phyloP scores from a whole-genome alignment of 2,329 filamentous ascomycete genomes.

The Aplosporella prunicola region DNA sequence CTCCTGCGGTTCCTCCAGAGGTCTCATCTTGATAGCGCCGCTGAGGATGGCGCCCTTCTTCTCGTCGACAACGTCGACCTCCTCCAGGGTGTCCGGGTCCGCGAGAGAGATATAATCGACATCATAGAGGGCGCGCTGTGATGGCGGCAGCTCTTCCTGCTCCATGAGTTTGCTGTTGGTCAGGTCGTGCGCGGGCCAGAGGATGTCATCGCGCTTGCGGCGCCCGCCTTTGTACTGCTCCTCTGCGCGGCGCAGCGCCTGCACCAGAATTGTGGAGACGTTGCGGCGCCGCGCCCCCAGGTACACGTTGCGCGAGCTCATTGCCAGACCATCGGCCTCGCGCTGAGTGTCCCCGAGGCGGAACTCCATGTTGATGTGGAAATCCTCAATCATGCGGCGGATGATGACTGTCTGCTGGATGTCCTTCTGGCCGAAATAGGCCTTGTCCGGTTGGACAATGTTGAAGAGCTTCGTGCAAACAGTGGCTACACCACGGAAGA shows the following conservation, averaged over 20 bases:
- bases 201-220: conserved; percentile 53
- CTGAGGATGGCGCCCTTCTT: conserved; percentile 72
- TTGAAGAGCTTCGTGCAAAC: conserved; percentile 94
- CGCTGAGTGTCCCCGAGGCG: conserved; percentile 65
- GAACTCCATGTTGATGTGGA: conserved; percentile 68
- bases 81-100: conserved; percentile 73
- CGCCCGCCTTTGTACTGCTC: conserved; percentile 49
- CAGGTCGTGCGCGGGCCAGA: conserved; percentile 59
- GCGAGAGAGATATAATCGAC: conserved; percentile 89
- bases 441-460: conserved; percentile 64
- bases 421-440: conserved; percentile 97
- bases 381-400: conserved; percentile 75
- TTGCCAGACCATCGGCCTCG: conserved; percentile 71
- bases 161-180: conserved; percentile 45
- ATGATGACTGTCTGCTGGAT: conserved; percentile 93
- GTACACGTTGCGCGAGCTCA: conserved; percentile 92
- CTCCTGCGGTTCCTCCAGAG: conserved; percentile 58
- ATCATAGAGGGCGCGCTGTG: conserved; percentile 61
- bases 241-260: conserved; percentile 63
- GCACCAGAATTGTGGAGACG: conserved; percentile 62
- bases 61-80: conserved; percentile 62
- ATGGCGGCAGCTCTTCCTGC: conserved; percentile 52
- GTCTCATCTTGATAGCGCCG: conserved; percentile 81
- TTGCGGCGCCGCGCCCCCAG: conserved; percentile 65
- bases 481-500: conserved; percentile 92